These are phyloP conservation scores for Penicillium salamii DNA, from an alignment of 495 filamentous ascomycete species.

Conservation along the genomic window DNA sequence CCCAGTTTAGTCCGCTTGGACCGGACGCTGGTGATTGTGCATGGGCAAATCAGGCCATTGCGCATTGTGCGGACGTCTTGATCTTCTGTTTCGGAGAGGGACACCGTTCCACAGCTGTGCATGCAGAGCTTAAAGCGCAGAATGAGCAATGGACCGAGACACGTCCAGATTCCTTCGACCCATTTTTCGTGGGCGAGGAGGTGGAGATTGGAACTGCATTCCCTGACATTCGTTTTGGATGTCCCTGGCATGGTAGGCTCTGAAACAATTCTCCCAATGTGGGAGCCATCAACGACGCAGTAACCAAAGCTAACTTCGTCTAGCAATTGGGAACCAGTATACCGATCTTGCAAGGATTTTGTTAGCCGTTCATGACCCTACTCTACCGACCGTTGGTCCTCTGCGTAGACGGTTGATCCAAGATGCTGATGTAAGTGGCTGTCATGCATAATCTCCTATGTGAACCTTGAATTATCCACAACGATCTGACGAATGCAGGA, in stretches of 20 bases:
- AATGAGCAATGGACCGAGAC: conserved; percentile 20
- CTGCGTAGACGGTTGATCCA: conserved; percentile 13
- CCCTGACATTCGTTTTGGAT: conserved; percentile 24
- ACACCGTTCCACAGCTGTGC: conserved; percentile 16
- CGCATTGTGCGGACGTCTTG: conserved; percentile 25
- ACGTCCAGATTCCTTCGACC: conserved; percentile 23
- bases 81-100: conserved; percentile 20
- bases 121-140: conserved; percentile 15
- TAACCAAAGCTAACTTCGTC: neutral
- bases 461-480: neutral
- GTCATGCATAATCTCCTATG: neutral
- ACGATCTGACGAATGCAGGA: conserved; percentile 7
- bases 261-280: too few relatives aligned
- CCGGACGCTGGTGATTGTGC: conserved; percentile 20
- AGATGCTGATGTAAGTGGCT: conserved; percentile 20
- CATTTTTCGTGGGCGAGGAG: conserved; percentile 20
- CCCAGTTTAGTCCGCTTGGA: conserved; percentile 14
- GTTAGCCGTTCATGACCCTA: conserved; percentile 19
- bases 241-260: conserved; percentile 22
- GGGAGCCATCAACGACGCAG: neutral
- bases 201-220: conserved; percentile 16
- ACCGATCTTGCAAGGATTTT: conserved; percentile 18
- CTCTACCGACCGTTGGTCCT: conserved; percentile 20
- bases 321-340: conserved; percentile 26
- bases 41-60: conserved; percentile 27